Percentiles rank a stretch among this genome's conserved stretches.
Evolutionary conservation across 176 grass and related monocot species (phyloP).

Genomic region (Tillandsia fasciculata): DNA sequence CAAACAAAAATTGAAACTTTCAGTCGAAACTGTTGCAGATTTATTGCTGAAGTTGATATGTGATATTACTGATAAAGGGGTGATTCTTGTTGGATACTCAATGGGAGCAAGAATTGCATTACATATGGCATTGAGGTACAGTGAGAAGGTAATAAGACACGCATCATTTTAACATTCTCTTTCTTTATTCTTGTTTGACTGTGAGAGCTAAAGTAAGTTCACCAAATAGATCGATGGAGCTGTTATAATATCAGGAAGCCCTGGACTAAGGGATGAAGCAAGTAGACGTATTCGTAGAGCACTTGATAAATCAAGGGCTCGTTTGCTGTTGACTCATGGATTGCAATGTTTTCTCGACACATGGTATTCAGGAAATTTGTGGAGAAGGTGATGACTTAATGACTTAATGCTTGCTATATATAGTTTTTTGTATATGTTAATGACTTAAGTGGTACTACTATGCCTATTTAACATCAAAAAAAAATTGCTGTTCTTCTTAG

Average conservation of each 20-base stretch:
- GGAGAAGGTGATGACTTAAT: slow-evolving; percentile 51
- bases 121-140: slow-evolving; percentile 66
- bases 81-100: slow-evolving; percentile 80
- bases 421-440: slow-evolving; percentile 14
- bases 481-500: too few species aligned
- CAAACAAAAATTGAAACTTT: slow-evolving; percentile 26
- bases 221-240: slow-evolving; percentile 60
- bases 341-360: slow-evolving; percentile 59
- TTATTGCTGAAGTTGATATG: slow-evolving; percentile 57
- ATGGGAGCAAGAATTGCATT: slow-evolving; percentile 97
- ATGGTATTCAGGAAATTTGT: slow-evolving; percentile 78
- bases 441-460: background rate
- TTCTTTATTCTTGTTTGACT: slow-evolving; percentile 9
- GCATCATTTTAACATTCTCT: background rate
- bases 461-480: background rate
- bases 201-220: slow-evolving; percentile 20
- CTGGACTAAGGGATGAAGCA: slow-evolving; percentile 60
- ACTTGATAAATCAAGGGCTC: slow-evolving; percentile 71
- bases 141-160: slow-evolving; percentile 47
- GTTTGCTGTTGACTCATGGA: slow-evolving; percentile 51
- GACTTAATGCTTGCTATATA: background rate
- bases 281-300: slow-evolving; percentile 42
- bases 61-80: slow-evolving; percentile 46
- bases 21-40: slow-evolving; percentile 52
- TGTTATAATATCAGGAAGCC: slow-evolving; percentile 85